Base-by-base conservation (phyloP, 1,284 basidiomycete genomes). In the Malassezia sympodialis region DNA sequence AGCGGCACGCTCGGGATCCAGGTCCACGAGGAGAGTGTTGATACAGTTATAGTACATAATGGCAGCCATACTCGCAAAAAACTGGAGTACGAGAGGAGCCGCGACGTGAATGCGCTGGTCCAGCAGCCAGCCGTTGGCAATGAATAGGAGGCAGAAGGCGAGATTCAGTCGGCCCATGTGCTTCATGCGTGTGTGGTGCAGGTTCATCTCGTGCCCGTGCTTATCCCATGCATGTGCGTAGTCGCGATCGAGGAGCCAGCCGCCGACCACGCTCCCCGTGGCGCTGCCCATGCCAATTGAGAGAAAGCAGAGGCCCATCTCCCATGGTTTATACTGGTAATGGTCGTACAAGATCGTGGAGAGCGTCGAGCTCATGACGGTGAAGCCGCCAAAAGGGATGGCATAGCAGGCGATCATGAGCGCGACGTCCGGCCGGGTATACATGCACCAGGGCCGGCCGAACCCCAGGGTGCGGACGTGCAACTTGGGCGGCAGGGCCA, bases 231-330 rank as follows among this genome's bases (percentile, higher is more conserved):
- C 42, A 7, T 27, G 27, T 8, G 42, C 32, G 41, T 56, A 59
- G 26, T 58, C 53, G 26, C 39, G 47, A 43, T 61, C 60, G 19
- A 61, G 27, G 3, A 59, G 21, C 17, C 40, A 46, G 37, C 60
- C 60, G 2, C 48, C 40, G 2, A 51, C 21, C 28, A 59, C 30
- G 11, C 53, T 59, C 14, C 56, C 56, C 4, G 39, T 14, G 4
- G 43, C 58, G 37, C 61, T 58, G 8, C 75, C 76, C 26, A 58
- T 56, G 3, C 84, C 86, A 52, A 84, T 78, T 0, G 81, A 78
- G 41, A 88, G 76, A 75, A 82, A 88, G 68, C 83, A 86, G 8
- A 87, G 72, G 0, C 86, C 86, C 31, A 83, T 78, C 11, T 81
- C 79, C 0, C 82, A 83, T 61, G 85, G 79, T 49, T 73, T 79